These are phyloP conservation scores for Meyerozyma elateridarum DNA, from an alignment of 1,139 yeast species.

Conservation along the genomic window DNA sequence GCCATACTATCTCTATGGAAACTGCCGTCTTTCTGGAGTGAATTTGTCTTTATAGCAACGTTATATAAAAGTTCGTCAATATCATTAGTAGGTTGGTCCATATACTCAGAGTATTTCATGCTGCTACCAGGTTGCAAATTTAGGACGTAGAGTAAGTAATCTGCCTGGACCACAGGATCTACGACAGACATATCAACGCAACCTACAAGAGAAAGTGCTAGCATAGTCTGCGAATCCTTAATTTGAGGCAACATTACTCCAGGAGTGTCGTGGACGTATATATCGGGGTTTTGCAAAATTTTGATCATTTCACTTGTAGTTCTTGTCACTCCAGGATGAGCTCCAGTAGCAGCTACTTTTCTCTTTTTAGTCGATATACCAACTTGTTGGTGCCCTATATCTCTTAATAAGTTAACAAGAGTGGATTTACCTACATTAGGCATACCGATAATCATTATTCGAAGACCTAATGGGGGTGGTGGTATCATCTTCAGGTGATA, in stretches of 20 bases:
- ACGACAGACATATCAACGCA: constrained; percentile 67
- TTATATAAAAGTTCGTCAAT: constrained; percentile 54
- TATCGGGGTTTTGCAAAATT: constrained; percentile 57
- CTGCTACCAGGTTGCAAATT: constrained; percentile 59
- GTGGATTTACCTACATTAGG: constrained; percentile 99
- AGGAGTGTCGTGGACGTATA: constrained; percentile 83
- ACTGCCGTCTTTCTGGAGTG: constrained; percentile 26
- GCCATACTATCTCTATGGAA: constrained; percentile 64
- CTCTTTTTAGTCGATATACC: constrained; percentile 33
- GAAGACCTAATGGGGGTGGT: constrained; percentile 78
- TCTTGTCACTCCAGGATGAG: constrained; percentile 87
- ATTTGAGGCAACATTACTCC: constrained; percentile 85
- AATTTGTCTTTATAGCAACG: constrained; percentile 44
- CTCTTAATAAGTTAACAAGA: constrained; percentile 68
- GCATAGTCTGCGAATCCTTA: constrained; percentile 63
- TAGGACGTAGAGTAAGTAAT: constrained; percentile 69
- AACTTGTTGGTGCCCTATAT: constrained; percentile 40
- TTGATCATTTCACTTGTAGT: constrained; percentile 73
- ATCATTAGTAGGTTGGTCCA: constrained; percentile 69
- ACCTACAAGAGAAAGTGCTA: constrained; percentile 69
- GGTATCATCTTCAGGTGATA: constrained; percentile 45
- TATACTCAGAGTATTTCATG: constrained; percentile 39
- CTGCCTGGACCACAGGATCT: constrained; percentile 86
- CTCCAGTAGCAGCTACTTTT: constrained; percentile 83
- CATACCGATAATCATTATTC: constrained; percentile 83